A percentile compares a stretch with the other conserved stretches of the same genome.
Conservation (phyloP, 768 basidiomycete genomes). For the Leccinum truebloodii region DNA sequence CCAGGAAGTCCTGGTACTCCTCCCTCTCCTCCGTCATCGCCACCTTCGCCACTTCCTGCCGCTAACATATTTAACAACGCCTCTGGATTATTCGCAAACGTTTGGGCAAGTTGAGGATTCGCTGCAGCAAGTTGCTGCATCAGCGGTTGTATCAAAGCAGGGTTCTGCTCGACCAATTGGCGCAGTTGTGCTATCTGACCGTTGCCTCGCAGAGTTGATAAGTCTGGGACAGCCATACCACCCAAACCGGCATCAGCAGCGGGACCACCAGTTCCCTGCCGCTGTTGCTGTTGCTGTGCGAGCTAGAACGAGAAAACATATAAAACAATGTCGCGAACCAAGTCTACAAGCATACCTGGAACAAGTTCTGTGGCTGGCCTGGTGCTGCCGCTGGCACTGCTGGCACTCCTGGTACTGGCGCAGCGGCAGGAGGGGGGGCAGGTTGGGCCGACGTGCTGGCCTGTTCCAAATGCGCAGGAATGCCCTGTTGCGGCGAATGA, state of each 20-base stretch:
- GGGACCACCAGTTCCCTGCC: slow-evolving; percentile 30
- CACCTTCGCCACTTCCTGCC: slow-evolving; percentile 33
- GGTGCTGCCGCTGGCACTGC: slow-evolving; percentile 30
- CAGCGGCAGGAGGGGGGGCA: slow-evolving; percentile 38
- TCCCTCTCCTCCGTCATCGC: slow-evolving; percentile 36
- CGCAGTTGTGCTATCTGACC: slow-evolving; percentile 75
- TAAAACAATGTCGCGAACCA: background rate
- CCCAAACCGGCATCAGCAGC: slow-evolving; percentile 27
- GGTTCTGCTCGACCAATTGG: slow-evolving; percentile 73
- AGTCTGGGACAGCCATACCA: slow-evolving; percentile 35
- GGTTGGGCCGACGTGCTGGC: slow-evolving; percentile 46
- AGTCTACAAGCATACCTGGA: slow-evolving; percentile 57
- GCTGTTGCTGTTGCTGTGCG: slow-evolving; percentile 66
- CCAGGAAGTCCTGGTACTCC: slow-evolving; percentile 29
- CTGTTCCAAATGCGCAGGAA: slow-evolving; percentile 49
- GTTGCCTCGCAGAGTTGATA: slow-evolving; percentile 57
- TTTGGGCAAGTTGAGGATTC: slow-evolving; percentile 76
- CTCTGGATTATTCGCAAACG: slow-evolving; percentile 72
- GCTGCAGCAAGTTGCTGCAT: slow-evolving; percentile 76
- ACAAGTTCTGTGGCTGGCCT: slow-evolving; percentile 76
- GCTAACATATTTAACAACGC: slow-evolving; percentile 65
- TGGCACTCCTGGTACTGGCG: slow-evolving; percentile 35
- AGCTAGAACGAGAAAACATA: slow-evolving; percentile 43
- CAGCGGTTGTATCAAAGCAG: slow-evolving; percentile 71
- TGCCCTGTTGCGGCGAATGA: slow-evolving; percentile 55